Conservation (phyloP, 768 basidiomycete species). For the Boletellus ananas region DNA sequence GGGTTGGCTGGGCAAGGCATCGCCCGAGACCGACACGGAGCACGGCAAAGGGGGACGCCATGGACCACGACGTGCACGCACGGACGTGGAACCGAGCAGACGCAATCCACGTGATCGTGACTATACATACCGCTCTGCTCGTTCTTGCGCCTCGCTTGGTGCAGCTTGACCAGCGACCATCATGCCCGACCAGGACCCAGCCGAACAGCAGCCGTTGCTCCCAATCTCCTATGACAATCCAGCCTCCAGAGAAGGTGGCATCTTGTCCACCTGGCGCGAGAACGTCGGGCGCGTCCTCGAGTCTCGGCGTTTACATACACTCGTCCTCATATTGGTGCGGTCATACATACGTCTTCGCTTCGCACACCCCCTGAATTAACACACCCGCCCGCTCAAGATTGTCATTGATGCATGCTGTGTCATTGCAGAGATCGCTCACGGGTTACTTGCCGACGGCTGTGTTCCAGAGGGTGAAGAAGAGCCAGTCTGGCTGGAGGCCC, state of each 20-base stretch:
- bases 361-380: constrained; percentile 10
- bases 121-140: background rate
- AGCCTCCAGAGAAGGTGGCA: constrained; percentile 3
- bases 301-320: constrained; percentile 48
- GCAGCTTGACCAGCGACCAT: constrained; percentile 21
- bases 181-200: constrained; percentile 36
- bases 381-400: constrained; percentile 37
- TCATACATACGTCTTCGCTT: constrained; percentile 19
- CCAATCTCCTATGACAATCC: constrained; percentile 19
- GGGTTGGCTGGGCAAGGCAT: constrained; percentile 1
- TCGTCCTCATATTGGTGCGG: constrained; percentile 57
- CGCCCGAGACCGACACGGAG: constrained; percentile 20
- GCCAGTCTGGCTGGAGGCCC: constrained; percentile 60
- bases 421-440: constrained; percentile 67
- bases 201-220: constrained; percentile 51
- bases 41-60: constrained; percentile 9
- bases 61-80: background rate
- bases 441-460: constrained; percentile 57
- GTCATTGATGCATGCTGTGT: constrained; percentile 65
- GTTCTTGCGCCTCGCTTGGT: constrained; percentile 4
- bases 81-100: background rate
- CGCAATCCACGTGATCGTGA: constrained; percentile 23
- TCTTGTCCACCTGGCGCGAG: constrained; percentile 26
- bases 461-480: constrained; percentile 37
- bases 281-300: constrained; percentile 49